Base-by-base conservation (phyloP, 345 rosid species). In the Populus davidiana region DNA sequence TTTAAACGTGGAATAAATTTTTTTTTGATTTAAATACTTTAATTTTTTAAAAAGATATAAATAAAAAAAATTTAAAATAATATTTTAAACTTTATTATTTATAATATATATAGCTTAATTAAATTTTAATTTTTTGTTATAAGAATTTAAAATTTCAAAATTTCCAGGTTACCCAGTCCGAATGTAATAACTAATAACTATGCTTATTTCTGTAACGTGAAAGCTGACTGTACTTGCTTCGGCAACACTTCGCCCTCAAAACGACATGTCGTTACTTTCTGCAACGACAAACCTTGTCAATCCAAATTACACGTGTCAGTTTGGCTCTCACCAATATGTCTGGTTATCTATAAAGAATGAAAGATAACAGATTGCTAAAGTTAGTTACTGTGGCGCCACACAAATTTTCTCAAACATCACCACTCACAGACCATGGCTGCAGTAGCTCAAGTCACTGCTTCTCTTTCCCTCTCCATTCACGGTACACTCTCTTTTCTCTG, bases 371-470 rank as follows among this genome's bases (percentile, higher is more conserved):
- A 38, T 72, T 35, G n/a, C 25, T 56, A 0, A 12, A n/a, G 16
- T 35, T 2, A 63, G 62, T 17, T 20, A 33, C 54, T 14, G 33
- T 17, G 49, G 74, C 50, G 70, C 78, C 78, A 35, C 75, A 61
- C 6, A 74, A 54, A 16, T 18, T 62, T 25, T 16, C 21, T 11
- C 17, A 12, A 29, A 41, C 35, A 69, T 14, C 74, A 20, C 70
- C 61, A 47, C 44, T 41, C 44, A 41, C 13, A 59, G 20, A 16
- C 50, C 72, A 80, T 73, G 79, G 49, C 61, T 2, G 61, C 73
- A 62, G 71, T 79, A 67, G 86, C 91, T 86, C 96, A 90, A 74
- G 79, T 86, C 80, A 86, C 90, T 21, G 86, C 92, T 61, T 85
- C 88, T 62, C 86, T 89, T 73, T 81, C 87, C 67, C 84, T 86